Percentiles rank a stretch among this genome's conserved stretches.
phyloP scores from a whole-genome alignment of 305 asterid species.

The Coffea humblotiana region DNA sequence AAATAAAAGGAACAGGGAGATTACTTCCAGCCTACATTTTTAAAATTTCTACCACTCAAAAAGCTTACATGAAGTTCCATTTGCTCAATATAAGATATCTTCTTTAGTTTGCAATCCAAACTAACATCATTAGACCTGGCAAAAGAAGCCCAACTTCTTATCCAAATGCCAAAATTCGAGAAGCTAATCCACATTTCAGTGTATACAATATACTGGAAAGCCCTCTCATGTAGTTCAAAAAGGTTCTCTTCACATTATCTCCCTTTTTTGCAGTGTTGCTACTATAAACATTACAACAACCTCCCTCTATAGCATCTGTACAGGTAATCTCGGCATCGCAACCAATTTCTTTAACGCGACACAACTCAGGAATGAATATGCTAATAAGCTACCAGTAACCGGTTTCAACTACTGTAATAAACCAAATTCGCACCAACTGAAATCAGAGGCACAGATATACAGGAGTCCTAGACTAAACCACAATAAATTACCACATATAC shows the following conservation, averaged over 20 bases:
- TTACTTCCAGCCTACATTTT: too few species aligned
- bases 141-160: background rate
- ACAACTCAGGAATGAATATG: background rate
- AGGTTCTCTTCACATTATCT: background rate
- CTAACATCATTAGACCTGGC: background rate
- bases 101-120: background rate
- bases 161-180: background rate
- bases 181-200: background rate
- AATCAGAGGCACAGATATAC: background rate
- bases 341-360: background rate
- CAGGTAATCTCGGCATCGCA: background rate
- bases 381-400: background rate
- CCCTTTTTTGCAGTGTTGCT: background rate
- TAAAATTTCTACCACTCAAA: background rate
- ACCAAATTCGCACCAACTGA: background rate
- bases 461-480: background rate
- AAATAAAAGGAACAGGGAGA: background rate
- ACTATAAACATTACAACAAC: background rate
- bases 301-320: background rate
- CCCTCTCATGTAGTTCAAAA: background rate
- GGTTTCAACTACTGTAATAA: background rate
- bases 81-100: background rate
- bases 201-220: background rate
- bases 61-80: background rate
- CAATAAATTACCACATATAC: background rate